These are phyloP conservation scores for Chaetomiaceae sp. DNA, from an alignment of 2,329 filamentous ascomycete species.

Conservation along the genomic window DNA sequence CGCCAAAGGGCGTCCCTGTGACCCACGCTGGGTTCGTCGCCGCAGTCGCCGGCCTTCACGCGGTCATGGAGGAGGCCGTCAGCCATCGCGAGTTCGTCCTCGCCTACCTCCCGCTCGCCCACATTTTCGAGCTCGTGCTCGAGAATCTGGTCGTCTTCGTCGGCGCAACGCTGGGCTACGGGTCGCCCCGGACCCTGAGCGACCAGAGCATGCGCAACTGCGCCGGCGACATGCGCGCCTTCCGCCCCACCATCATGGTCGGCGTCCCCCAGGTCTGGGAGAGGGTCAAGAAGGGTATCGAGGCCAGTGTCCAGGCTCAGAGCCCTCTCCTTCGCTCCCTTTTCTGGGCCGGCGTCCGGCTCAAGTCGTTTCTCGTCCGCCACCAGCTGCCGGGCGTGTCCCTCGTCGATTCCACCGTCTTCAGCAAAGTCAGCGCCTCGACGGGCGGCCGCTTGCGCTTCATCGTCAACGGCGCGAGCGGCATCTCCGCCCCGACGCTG, in stretches of 20 bases:
- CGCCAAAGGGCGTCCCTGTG: slow-evolving; percentile 83
- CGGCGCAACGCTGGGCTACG: slow-evolving; percentile 90
- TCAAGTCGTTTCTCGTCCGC: slow-evolving; percentile 55
- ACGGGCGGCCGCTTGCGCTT: slow-evolving; percentile 86
- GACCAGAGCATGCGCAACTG: slow-evolving; percentile 84
- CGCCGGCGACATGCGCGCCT: slow-evolving; percentile 87
- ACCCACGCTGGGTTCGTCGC: slow-evolving; percentile 77
- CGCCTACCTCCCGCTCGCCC: slow-evolving; percentile 88
- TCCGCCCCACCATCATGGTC: slow-evolving; percentile 82
- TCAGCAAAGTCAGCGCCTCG: slow-evolving; percentile 84
- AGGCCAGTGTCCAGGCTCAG: slow-evolving; percentile 68
- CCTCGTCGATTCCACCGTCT: slow-evolving; percentile 75
- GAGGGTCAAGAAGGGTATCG: slow-evolving; percentile 90
- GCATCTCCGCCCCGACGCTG: slow-evolving; percentile 80
- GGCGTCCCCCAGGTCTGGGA: slow-evolving; percentile 98
- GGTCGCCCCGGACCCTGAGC: slow-evolving; percentile 81
- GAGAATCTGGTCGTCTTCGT: slow-evolving; percentile 87
- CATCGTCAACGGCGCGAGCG: slow-evolving; percentile 90
- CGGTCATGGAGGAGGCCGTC: slow-evolving; percentile 72
- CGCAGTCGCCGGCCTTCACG: slow-evolving; percentile 75
- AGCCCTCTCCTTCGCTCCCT: slow-evolving; percentile 67
- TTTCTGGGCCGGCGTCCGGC: slow-evolving; percentile 64
- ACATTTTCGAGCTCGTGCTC: slow-evolving; percentile 94
- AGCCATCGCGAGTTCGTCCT: slow-evolving; percentile 74
- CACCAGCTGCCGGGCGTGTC: slow-evolving; percentile 60